A percentile compares a stretch with the other conserved stretches of the same genome.
Conservation (phyloP, 208 protist genomes). For the Entamoeba histolytica region DNA sequence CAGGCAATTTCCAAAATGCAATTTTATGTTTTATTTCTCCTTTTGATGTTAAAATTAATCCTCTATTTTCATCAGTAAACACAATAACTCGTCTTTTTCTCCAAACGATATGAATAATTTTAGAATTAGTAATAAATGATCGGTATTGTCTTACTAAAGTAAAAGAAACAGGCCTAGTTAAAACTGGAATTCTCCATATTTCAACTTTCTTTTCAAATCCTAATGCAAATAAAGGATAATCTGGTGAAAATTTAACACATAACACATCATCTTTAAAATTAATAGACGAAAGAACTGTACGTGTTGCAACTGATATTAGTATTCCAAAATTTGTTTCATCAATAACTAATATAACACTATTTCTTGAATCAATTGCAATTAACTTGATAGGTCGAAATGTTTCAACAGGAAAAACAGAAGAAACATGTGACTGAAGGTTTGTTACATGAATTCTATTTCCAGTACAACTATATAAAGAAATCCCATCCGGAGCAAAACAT, state of each 20-base stretch:
- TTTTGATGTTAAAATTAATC: neutral
- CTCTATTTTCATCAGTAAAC: neutral
- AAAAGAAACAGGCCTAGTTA: neutral
- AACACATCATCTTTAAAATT: neutral
- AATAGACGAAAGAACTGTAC: neutral
- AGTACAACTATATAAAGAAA: neutral
- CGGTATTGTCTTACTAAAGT: neutral
- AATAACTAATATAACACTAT: neutral
- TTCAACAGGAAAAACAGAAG: neutral
- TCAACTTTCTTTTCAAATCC: neutral
- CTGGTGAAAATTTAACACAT: neutral
- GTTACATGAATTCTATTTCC: neutral
- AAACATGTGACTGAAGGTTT: neutral
- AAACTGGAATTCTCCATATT: neutral
- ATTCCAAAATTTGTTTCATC: neutral
- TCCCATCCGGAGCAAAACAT: neutral
- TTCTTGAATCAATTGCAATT: neutral
- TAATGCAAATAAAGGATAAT: neutral
- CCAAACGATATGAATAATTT: neutral
- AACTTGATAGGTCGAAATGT: neutral
- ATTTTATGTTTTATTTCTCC: neutral
- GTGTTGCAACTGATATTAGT: neutral
- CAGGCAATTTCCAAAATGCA: neutral
- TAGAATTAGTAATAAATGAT: neutral
- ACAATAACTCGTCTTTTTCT: neutral